Conservation (phyloP, 371 early-diverging fungal genomes). For the Rhizomucor miehei region DNA sequence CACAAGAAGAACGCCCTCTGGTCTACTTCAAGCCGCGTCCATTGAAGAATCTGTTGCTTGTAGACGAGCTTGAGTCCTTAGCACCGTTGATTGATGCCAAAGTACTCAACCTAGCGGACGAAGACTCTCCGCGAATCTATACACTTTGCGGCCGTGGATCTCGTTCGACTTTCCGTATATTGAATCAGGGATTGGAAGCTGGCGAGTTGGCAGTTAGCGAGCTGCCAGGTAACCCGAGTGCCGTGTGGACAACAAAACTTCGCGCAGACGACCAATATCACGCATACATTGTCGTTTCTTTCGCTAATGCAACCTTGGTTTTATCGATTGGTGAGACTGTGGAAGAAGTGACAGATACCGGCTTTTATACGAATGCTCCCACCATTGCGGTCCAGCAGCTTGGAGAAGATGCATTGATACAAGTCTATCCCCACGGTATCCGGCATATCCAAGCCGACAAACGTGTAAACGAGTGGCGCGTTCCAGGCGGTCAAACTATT, state of each 20-base stretch:
- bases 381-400: conserved; percentile 85
- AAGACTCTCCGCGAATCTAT: conserved; percentile 93
- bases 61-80: conserved; percentile 87
- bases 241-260: conserved; percentile 91
- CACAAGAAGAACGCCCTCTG: conserved; percentile 39
- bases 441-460: conserved; percentile 84
- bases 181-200: conserved; percentile 92
- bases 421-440: conserved; percentile 85
- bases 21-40: conserved; percentile 81
- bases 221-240: conserved; percentile 91
- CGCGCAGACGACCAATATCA: conserved; percentile 67
- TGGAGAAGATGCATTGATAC: conserved; percentile 89
- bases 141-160: conserved; percentile 85
- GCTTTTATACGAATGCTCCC: conserved; percentile 75
- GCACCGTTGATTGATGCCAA: conserved; percentile 74
- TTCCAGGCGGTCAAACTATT: conserved; percentile 74
- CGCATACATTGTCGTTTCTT: conserved; percentile 90
- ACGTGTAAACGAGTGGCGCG: conserved; percentile 93
- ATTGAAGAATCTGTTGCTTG: conserved; percentile 78
- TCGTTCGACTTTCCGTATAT: conserved; percentile 78
- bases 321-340: conserved; percentile 93
- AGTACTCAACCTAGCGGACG: conserved; percentile 84
- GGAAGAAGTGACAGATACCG: conserved; percentile 91
- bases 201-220: conserved; percentile 89
- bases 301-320: conserved; percentile 90